Conservation (phyloP, 2,329 filamentous ascomycete genomes). For the Davidsoniella eucalypti region DNA sequence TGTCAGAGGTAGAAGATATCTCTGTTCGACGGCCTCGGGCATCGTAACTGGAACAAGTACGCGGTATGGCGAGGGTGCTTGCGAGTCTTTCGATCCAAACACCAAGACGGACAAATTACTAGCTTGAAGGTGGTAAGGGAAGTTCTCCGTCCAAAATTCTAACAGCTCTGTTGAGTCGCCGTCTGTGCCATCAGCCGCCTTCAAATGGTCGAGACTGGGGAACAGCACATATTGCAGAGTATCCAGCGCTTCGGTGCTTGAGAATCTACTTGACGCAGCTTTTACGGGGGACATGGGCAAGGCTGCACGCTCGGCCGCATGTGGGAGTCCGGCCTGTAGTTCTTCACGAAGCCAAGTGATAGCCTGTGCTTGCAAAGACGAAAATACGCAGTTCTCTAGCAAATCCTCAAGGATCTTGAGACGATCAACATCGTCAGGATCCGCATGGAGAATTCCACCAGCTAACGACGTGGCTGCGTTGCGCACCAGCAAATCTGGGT, state of each 20-base stretch:
- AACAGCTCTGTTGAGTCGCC: slow-evolving; percentile 25
- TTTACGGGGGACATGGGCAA: slow-evolving; percentile 15
- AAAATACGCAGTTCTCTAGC: slow-evolving; percentile 48
- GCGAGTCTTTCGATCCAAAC: slow-evolving; percentile 24
- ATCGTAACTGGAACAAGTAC: slow-evolving; percentile 37
- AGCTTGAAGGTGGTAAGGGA: slow-evolving; percentile 40
- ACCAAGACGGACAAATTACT: slow-evolving; percentile 39
- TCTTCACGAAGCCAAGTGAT: slow-evolving; percentile 49
- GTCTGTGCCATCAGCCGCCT: slow-evolving; percentile 18
- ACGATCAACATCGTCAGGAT: slow-evolving; percentile 41
- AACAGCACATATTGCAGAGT: slow-evolving; percentile 46
- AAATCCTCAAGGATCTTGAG: slow-evolving; percentile 47
- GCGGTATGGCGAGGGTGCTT: slow-evolving; percentile 16
- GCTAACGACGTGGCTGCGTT: slow-evolving; percentile 39
- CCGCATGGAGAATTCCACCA: slow-evolving; percentile 37
- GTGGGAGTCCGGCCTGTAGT: slow-evolving; percentile 25
- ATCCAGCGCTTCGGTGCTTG: slow-evolving; percentile 37
- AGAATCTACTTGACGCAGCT: slow-evolving; percentile 25
- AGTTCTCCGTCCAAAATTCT: slow-evolving; percentile 36
- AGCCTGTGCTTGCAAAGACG: slow-evolving; percentile 44
- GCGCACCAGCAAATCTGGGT: slow-evolving; percentile 35
- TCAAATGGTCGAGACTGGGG: slow-evolving; percentile 34
- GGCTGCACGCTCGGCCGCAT: slow-evolving; percentile 18
- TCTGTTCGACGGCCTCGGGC: slow-evolving; percentile 38
- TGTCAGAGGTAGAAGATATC: slow-evolving; percentile 39